Base-by-base conservation (phyloP, 2,329 filamentous ascomycete species). In the Sporothrix protearum region DNA sequence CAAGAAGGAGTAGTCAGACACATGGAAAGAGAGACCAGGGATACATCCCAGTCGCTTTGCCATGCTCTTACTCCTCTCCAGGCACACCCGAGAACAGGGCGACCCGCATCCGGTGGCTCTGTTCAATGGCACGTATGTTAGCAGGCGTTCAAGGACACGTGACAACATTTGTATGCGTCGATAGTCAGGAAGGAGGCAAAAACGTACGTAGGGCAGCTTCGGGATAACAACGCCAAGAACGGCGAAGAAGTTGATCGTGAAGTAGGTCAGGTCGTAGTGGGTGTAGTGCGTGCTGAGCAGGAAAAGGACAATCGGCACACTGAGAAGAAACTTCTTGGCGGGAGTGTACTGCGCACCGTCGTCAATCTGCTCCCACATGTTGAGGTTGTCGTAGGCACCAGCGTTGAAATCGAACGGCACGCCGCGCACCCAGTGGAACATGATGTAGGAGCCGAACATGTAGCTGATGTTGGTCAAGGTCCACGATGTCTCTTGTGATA, bases 341-440 rank as follows among this genome's bases (percentile, higher is more conserved):
- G 96, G 96, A 0, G 96, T 99, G 84, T 98, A 99, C 81, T 99
- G 96, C 77, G 96, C 96, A 63, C 96, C 96, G 78, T 98, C 96
- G 85, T 99, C 96, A 81, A 99, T 99, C 84, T 99, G 96, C 85
- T 99, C 96, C 96, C 96, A 99, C 96, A 99, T 98, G 84, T 98
- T 99, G 79, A 99, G 87, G 82, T 99, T 98, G 86, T 99, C 96
- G 82, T 98, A 99, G 77, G 96, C 96, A 73, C 96, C 96, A 71
- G 93, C 91, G 80, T 99, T 99, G 87, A 99, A 99, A 82, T 99
- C 96, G 80, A 99, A 99, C 6, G 96, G 96, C 63, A 98, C 93
- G 77, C 96, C 96, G 79, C 95, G 93, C 76, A 99, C 96, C 86
- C 93, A 97, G 83, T 99, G 96, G 83, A 99, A 99, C 96, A 99